A percentile compares a stretch with the other conserved stretches of the same genome.
Conservation (phyloP, 2,329 filamentous ascomycete genomes). For the Coniella vitis region DNA sequence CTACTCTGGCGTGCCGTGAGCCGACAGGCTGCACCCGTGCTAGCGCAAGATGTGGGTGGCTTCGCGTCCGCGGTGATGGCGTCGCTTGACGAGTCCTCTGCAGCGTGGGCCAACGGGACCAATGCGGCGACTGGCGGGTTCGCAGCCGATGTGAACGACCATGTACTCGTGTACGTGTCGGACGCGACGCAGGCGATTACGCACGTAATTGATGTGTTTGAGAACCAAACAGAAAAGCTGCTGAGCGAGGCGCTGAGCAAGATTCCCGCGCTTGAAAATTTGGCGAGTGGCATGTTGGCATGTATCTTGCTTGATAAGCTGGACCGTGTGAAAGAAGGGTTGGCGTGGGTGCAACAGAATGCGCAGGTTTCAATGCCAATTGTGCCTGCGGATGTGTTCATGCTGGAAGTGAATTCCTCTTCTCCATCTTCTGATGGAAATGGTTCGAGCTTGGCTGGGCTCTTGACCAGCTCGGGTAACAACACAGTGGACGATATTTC, state of each 20-base stretch:
- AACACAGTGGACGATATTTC: conserved; percentile 66
- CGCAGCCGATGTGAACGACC: conserved; percentile 66
- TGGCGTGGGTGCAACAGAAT: conserved; percentile 91
- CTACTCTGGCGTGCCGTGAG: conserved; percentile 63
- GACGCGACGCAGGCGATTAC: conserved; percentile 80
- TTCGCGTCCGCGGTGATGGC: conserved; percentile 73
- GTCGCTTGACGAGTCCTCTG: conserved; percentile 66
- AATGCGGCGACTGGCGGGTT: conserved; percentile 57
- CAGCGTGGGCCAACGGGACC: conserved; percentile 67
- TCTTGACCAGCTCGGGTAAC: neutral
- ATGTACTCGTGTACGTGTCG: conserved; percentile 81
- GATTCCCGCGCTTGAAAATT: conserved; percentile 42
- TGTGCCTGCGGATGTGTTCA: conserved; percentile 76
- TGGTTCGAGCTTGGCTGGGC: conserved; percentile 48
- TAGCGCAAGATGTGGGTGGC: conserved; percentile 66
- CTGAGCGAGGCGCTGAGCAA: conserved; percentile 70
- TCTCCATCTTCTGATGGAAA: conserved; percentile 37
- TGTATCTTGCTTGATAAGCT: conserved; percentile 89
- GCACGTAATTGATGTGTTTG: conserved; percentile 74
- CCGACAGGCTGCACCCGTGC: conserved; percentile 66
- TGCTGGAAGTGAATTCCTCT: conserved; percentile 58
- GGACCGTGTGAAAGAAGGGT: conserved; percentile 71
- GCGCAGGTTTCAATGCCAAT: conserved; percentile 75
- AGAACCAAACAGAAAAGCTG: conserved; percentile 66
- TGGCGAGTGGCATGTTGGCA: conserved; percentile 71